Evolutionary conservation across 148 eudicot species (phyloP).

Genomic region (Rhododendron ferrugineum): DNA sequence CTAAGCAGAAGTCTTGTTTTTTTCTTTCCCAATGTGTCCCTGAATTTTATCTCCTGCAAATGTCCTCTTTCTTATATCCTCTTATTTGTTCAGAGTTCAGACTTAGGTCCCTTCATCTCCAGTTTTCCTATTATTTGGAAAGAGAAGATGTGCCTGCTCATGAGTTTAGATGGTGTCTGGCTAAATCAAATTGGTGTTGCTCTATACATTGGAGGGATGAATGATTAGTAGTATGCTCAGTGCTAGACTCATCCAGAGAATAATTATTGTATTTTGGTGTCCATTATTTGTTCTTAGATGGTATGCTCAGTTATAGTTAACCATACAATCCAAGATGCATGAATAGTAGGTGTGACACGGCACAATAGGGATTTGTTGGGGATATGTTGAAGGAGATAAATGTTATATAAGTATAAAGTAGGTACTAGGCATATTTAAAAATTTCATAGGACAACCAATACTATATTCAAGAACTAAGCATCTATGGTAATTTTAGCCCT

Average conservation of each 20-base stretch:
- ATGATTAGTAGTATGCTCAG: background rate
- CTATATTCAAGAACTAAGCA: background rate
- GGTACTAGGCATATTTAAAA: background rate
- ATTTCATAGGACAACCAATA: background rate
- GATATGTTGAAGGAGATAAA: background rate
- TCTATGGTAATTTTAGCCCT: background rate
- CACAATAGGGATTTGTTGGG: background rate
- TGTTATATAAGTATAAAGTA: background rate
- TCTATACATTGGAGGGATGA: background rate
- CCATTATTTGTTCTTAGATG: background rate
- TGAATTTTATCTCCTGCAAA: background rate
- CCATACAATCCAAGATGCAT: background rate
- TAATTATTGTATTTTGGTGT: background rate
- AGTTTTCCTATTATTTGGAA: background rate
- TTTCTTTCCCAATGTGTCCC: background rate
- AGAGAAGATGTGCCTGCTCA: background rate
- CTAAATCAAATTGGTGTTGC: constrained; percentile 8
- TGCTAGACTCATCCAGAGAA: background rate
- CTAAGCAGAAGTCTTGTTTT: background rate
- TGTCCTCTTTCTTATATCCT: background rate
- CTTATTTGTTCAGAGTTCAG: background rate
- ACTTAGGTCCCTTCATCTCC: background rate
- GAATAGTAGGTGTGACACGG: background rate
- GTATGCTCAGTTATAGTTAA: background rate
- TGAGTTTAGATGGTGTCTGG: background rate